phyloP scores from a whole-genome alignment of 2,329 filamentous ascomycete species.

The Monilinia laxa region DNA sequence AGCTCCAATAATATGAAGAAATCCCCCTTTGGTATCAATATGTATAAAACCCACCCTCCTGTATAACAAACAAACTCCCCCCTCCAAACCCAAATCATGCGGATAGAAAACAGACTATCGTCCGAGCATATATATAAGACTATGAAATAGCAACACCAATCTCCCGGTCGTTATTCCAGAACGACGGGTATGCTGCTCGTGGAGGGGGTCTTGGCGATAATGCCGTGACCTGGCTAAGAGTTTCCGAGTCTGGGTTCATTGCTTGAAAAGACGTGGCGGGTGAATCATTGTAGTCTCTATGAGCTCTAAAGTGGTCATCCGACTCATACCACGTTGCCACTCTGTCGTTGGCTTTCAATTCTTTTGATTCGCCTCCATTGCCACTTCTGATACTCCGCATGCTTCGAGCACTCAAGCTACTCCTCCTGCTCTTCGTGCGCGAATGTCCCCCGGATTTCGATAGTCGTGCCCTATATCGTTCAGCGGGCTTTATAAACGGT shows the following conservation, averaged over 20 bases:
- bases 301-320: conserved; percentile 29
- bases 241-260: not conserved
- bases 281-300: conserved; percentile 30
- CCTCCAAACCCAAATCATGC: conserved; percentile 12
- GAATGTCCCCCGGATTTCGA: conserved; percentile 46
- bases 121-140: conserved; percentile 17
- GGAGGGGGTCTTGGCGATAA: conserved; percentile 18
- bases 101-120: conserved; percentile 9
- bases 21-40: conserved; percentile 24
- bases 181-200: conserved; percentile 2
- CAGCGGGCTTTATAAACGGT: conserved; percentile 55
- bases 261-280: conserved; percentile 21
- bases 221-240: conserved; percentile 7
- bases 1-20: conserved; percentile 1
- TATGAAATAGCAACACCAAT: conserved; percentile 23
- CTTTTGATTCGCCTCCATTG: conserved; percentile 25
- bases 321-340: conserved; percentile 35
- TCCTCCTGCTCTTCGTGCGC: conserved; percentile 38
- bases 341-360: conserved; percentile 28
- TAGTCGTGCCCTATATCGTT: conserved; percentile 54
- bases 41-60: not conserved
- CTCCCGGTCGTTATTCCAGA: conserved; percentile 19
- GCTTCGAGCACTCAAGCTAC: conserved; percentile 37
- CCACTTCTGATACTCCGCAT: conserved; percentile 33
- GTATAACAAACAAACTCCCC: conserved; percentile 21